A percentile compares a stretch with the other conserved stretches of the same genome.
Evolutionary conservation across 768 basidiomycete genomes (phyloP).

Genomic region (Porpolomopsis calyptriformis): DNA sequence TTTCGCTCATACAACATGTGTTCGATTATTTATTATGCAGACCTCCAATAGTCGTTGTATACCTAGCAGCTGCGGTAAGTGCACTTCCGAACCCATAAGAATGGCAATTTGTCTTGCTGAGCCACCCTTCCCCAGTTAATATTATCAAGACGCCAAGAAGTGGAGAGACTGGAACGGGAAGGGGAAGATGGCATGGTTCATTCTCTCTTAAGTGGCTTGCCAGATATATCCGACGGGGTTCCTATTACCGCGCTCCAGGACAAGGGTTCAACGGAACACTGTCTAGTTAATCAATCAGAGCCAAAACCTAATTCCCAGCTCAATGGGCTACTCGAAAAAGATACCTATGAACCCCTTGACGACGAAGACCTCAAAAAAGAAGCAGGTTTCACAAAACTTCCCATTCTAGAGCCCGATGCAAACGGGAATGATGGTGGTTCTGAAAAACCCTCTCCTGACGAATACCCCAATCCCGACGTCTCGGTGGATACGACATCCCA

Average conservation of each 20-base stretch:
- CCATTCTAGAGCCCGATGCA: not conserved
- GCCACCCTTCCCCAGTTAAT: too few species aligned
- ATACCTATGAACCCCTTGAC: not conserved
- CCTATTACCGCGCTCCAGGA: not conserved
- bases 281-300: not conserved
- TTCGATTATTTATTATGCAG: constrained; percentile 84
- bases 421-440: not conserved
- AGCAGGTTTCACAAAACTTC: not conserved
- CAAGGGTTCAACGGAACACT: not conserved
- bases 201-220: constrained; percentile 56
- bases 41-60: constrained; percentile 72
- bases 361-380: not conserved
- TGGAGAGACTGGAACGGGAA: constrained; percentile 48
- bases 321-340: not conserved
- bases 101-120: too few species aligned
- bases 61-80: constrained; percentile 75
- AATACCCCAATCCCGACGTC: not conserved
- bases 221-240: constrained; percentile 41
- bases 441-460: not conserved
- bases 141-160: constrained; percentile 59
- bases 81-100: too few species aligned
- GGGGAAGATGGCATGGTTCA: constrained; percentile 80
- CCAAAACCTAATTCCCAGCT: not conserved
- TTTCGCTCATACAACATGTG: constrained; percentile 82
- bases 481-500: not conserved